These are phyloP conservation scores for Trichoderma sp. DNA, from an alignment of 2,329 filamentous ascomycete species.

Conservation along the genomic window DNA sequence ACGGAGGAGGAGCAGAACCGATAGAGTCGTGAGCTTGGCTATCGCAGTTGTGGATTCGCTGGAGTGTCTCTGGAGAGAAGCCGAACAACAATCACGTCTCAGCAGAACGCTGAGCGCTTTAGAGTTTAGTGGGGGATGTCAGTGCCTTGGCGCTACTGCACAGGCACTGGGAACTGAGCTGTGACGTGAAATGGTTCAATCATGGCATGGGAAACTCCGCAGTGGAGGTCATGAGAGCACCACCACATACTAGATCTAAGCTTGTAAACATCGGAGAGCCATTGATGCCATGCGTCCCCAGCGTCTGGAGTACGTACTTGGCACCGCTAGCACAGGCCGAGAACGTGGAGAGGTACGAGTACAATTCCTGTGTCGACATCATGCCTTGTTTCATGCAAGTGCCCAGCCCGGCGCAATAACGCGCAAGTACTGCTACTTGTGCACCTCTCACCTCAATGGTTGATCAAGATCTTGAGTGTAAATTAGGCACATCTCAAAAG, in stretches of 20 bases:
- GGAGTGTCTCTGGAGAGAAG: background rate
- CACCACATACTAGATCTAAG: background rate
- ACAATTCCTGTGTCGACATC: background rate
- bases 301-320: background rate
- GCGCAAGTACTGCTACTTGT: background rate
- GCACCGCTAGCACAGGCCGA: background rate
- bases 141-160: background rate
- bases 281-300: background rate
- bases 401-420: background rate
- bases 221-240: background rate
- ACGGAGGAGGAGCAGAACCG: background rate
- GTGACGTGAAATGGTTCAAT: background rate
- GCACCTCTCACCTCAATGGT: background rate
- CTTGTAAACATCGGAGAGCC: background rate
- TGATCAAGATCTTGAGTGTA: background rate
- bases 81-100: background rate
- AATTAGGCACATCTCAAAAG: background rate
- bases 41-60: background rate
- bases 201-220: background rate
- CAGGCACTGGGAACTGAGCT: background rate
- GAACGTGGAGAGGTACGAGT: background rate
- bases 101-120: slow-evolving; percentile 4
- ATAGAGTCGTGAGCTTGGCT: background rate
- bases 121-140: slow-evolving; percentile 10
- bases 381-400: background rate